These are phyloP conservation scores for Clausena lansium DNA, from an alignment of 345 rosid species.

Conservation along the genomic window DNA sequence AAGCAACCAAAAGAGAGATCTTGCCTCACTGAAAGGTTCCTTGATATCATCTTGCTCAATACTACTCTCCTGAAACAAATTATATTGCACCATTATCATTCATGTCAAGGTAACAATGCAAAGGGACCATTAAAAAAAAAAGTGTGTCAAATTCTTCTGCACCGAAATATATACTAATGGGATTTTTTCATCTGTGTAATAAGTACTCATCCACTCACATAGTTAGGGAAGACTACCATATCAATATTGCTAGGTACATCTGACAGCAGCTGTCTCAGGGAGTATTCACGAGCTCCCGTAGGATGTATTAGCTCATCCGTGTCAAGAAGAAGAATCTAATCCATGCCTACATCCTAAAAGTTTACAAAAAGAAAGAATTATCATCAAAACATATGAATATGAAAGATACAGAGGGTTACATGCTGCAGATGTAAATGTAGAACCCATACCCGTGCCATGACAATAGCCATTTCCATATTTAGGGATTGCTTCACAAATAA, in stretches of 20 bases:
- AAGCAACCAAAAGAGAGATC: neutral
- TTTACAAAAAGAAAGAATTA: slow-evolving; percentile 13
- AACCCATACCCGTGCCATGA: slow-evolving; percentile 83
- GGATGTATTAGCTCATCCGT: slow-evolving; percentile 91
- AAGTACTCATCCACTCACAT: slow-evolving; percentile 54
- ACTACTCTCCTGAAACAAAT: slow-evolving; percentile 76
- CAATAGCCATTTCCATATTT: slow-evolving; percentile 98
- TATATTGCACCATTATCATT: slow-evolving; percentile 17
- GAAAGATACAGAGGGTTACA: neutral
- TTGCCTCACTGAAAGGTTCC: slow-evolving; percentile 94
- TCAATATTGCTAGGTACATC: slow-evolving; percentile 74
- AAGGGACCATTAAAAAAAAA: neutral
- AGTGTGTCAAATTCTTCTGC: slow-evolving; percentile 1
- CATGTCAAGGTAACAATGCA: neutral
- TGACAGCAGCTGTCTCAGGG: slow-evolving; percentile 67
- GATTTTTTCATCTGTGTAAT: neutral
- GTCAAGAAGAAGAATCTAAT: slow-evolving; percentile 96
- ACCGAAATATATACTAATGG: neutral
- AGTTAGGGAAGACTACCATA: slow-evolving; percentile 81
- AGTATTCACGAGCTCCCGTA: slow-evolving; percentile 73
- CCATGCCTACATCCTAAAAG: slow-evolving; percentile 70
- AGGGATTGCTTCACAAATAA: slow-evolving; percentile 96
- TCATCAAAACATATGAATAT: neutral
- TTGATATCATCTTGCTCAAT: slow-evolving; percentile 81
- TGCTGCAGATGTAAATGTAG: slow-evolving; percentile 18